Evolutionary conservation across 768 basidiomycete genomes (phyloP).

Genomic region (Auricularia auricula-judae): DNA sequence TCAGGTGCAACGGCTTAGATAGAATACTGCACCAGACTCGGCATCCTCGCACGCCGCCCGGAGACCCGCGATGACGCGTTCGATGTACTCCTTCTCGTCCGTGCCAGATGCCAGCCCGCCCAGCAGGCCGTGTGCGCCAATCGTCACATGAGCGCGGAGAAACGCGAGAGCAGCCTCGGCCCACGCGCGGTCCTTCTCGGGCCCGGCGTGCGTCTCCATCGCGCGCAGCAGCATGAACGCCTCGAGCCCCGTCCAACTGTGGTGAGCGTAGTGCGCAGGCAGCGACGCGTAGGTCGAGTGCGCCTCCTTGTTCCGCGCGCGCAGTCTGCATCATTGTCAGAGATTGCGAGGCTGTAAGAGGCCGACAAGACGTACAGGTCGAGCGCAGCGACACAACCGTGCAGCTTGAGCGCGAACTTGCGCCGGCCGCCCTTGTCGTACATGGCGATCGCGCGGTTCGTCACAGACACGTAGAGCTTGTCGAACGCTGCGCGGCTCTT

Average conservation of each 20-base stretch:
- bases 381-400: constrained; percentile 77
- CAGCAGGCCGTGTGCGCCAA: constrained; percentile 40
- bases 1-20: background rate
- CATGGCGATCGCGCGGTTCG: constrained; percentile 74
- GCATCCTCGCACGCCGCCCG: constrained; percentile 37
- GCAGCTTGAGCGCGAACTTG: constrained; percentile 77
- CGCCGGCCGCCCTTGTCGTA: constrained; percentile 76
- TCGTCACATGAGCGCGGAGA: constrained; percentile 55
- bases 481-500: constrained; percentile 54
- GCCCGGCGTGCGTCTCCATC: constrained; percentile 49
- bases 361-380: constrained; percentile 56
- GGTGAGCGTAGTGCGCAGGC: constrained; percentile 78
- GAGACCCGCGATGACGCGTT: constrained; percentile 38
- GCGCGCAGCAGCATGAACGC: constrained; percentile 69
- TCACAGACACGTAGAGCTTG: constrained; percentile 59
- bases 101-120: constrained; percentile 30
- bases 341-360: background rate
- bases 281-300: constrained; percentile 64
- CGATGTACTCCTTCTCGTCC: constrained; percentile 40
- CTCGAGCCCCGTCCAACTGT: constrained; percentile 71
- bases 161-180: constrained; percentile 67
- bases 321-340: constrained; percentile 36
- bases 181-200: constrained; percentile 69
- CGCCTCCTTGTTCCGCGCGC: constrained; percentile 50
- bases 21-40: constrained; percentile 35